Evolutionary conservation across 2,329 filamentous ascomycete species (phyloP).

Genomic region (Botryosphaeria dothidea): DNA sequence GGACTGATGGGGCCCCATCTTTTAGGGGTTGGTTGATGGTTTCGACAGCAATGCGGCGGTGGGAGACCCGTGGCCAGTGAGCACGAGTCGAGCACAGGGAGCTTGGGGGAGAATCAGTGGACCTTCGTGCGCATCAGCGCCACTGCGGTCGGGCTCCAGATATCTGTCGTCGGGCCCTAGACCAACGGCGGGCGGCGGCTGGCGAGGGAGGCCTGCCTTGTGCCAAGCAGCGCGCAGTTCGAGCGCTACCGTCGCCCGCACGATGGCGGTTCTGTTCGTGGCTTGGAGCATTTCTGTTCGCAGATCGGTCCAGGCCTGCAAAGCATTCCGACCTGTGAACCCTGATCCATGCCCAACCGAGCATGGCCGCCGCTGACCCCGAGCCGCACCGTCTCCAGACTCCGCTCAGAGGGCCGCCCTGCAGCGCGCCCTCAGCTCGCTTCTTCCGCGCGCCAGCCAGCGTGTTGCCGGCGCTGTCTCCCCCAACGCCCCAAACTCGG

Average conservation of each 20-base stretch:
- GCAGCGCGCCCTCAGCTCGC: neutral
- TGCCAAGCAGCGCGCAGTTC: neutral
- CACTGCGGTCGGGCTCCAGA: constrained; percentile 6
- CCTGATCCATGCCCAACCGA: constrained; percentile 15
- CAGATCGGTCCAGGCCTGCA: constrained; percentile 4
- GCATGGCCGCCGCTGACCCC: constrained; percentile 8
- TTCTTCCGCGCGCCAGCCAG: neutral
- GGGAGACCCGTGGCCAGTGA: neutral
- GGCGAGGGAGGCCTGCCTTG: neutral
- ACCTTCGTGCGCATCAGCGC: neutral
- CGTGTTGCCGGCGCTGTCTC: neutral
- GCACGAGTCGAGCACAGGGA: neutral
- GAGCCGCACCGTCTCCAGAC: neutral
- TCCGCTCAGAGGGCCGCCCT: neutral
- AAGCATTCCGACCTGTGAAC: neutral
- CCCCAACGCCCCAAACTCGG: neutral
- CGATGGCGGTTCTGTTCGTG: neutral
- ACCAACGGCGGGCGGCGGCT: neutral
- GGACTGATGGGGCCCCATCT: neutral
- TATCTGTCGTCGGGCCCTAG: neutral
- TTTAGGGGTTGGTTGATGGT: neutral
- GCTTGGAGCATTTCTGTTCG: constrained; percentile 5
- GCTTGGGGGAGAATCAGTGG: neutral
- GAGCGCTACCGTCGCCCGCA: neutral
- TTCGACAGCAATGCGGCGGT: neutral